phyloP scores from a whole-genome alignment of 2,329 filamentous ascomycete genomes.

The Talaromyces sp. region DNA sequence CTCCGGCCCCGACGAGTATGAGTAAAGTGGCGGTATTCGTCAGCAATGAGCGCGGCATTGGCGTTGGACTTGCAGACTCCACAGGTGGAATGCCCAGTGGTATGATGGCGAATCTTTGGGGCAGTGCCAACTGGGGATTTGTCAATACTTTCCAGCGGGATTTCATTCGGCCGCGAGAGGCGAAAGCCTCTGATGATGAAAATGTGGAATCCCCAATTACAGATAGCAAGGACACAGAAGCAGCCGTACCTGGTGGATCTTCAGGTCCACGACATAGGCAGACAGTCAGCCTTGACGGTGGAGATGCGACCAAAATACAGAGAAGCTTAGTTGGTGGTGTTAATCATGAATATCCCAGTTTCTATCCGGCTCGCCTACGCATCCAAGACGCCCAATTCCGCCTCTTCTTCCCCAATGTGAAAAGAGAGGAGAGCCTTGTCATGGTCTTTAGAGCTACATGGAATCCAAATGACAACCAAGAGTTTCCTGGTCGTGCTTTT shows the following conservation, averaged over 20 bases:
- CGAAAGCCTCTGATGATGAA: slow-evolving; percentile 16
- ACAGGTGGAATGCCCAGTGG: slow-evolving; percentile 73
- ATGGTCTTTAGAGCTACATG: slow-evolving; percentile 91
- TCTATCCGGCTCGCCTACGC: slow-evolving; percentile 75
- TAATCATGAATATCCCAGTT: slow-evolving; percentile 56
- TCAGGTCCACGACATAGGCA: slow-evolving; percentile 44
- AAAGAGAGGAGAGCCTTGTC: slow-evolving; percentile 72
- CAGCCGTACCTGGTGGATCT: slow-evolving; percentile 17
- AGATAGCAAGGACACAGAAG: slow-evolving; percentile 19
- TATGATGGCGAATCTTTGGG: slow-evolving; percentile 91
- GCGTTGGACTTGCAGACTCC: slow-evolving; percentile 53
- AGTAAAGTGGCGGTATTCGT: slow-evolving; percentile 80
- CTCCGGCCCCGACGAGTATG: slow-evolving; percentile 76
- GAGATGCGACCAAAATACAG: slow-evolving; percentile 28
- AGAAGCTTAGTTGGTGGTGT: slow-evolving; percentile 23
- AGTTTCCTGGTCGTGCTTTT: slow-evolving; percentile 80
- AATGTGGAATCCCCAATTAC: slow-evolving; percentile 18
- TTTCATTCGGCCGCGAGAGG: slow-evolving; percentile 35
- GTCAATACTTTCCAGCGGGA: slow-evolving; percentile 56
- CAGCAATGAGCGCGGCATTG: slow-evolving; percentile 67
- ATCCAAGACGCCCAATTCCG: slow-evolving; percentile 91
- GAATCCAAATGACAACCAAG: slow-evolving; percentile 68
- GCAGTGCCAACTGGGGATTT: slow-evolving; percentile 74
- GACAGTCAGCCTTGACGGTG: slow-evolving; percentile 50
- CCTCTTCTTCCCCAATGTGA: slow-evolving; percentile 77